Conservation (phyloP, 78 protist genomes). For the Pirum gemmata region DNA sequence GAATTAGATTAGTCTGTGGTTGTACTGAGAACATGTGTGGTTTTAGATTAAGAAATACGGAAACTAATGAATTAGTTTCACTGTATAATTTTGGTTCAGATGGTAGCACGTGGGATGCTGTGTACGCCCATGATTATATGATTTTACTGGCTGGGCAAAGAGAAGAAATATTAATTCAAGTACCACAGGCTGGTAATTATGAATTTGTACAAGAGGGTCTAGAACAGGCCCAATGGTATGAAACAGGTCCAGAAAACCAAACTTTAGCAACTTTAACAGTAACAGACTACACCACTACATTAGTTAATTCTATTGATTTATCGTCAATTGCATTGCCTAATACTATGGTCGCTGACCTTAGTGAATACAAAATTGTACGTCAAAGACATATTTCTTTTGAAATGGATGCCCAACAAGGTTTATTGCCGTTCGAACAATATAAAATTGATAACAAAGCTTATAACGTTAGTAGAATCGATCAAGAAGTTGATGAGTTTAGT, state of each 20-base stretch:
- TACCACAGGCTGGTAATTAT: conserved; percentile 9
- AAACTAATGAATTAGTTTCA: not conserved
- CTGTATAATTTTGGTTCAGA: not conserved
- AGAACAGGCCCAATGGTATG: not conserved
- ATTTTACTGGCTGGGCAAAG: not conserved
- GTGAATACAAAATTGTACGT: too few species aligned
- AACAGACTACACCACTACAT: too few species aligned
- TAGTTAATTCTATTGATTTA: too few species aligned
- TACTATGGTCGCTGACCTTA: too few species aligned
- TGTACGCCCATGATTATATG: conserved; percentile 1
- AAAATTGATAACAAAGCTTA: too few species aligned
- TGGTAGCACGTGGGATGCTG: not conserved
- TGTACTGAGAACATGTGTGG: conserved; percentile 13
- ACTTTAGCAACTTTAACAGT: too few species aligned
- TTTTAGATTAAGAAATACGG: not conserved
- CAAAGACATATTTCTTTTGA: too few species aligned
- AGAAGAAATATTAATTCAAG: conserved; percentile 8
- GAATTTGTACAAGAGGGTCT: conserved; percentile 12
- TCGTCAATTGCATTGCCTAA: too few species aligned
- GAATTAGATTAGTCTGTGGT: not conserved
- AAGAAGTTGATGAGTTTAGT: too few species aligned
- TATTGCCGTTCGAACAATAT: too few species aligned
- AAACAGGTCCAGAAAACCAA: not conserved
- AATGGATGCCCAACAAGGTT: too few species aligned
- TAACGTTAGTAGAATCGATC: too few species aligned